Conservation (phyloP, 768 basidiomycete genomes). For the Phaeolepiota aurea region DNA sequence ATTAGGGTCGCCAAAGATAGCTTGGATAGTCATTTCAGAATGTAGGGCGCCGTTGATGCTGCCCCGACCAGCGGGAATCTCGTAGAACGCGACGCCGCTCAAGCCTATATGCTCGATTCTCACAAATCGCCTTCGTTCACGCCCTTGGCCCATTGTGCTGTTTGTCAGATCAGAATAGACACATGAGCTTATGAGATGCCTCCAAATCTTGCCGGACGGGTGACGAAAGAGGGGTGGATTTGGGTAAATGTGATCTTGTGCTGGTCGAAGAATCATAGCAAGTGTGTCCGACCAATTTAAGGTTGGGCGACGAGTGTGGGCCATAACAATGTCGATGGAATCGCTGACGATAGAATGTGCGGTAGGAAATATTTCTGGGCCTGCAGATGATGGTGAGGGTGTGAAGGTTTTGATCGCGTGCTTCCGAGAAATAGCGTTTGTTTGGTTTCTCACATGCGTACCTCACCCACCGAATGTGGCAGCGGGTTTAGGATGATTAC, state of each 20-base stretch:
- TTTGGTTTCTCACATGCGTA: too few relatives aligned
- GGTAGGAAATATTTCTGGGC: too few relatives aligned
- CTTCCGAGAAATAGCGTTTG: too few relatives aligned
- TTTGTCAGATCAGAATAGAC: conserved; percentile 15
- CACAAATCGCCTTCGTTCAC: conserved; percentile 14
- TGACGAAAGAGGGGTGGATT: conserved; percentile 9
- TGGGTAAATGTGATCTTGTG: conserved; percentile 5
- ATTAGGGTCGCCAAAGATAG: conserved; percentile 18
- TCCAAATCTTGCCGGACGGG: conserved; percentile 15
- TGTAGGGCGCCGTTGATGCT: not conserved
- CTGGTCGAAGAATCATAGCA: conserved; percentile 10
- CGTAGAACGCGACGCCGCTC: conserved; percentile 20
- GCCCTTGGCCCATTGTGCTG: conserved; percentile 1
- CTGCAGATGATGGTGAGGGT: too few relatives aligned
- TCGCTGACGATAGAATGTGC: too few relatives aligned
- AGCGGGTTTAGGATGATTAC: too few relatives aligned
- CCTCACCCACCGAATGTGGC: too few relatives aligned
- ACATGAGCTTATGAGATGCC: conserved; percentile 12
- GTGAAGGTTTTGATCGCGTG: too few relatives aligned
- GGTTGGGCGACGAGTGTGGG: not conserved
- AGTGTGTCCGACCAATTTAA: conserved; percentile 10
- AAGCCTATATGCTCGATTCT: conserved; percentile 18
- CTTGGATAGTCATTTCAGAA: conserved; percentile 11
- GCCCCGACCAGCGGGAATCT: conserved; percentile 8
- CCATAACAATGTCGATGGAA: too few relatives aligned